These are phyloP conservation scores for Corymbia citriodora DNA, from an alignment of 441 rosid genomes.

Conservation along the genomic window DNA sequence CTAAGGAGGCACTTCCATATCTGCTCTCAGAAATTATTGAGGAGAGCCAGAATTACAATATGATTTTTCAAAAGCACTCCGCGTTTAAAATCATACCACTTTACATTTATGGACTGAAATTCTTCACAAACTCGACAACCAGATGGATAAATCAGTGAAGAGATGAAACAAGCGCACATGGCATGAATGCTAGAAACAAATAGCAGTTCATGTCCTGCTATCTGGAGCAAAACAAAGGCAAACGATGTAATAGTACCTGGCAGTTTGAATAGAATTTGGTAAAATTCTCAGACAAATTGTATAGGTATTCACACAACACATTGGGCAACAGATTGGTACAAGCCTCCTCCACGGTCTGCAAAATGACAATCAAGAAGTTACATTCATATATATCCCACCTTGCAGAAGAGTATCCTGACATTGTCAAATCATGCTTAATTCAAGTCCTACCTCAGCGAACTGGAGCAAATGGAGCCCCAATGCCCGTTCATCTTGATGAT, in stretches of 20 bases:
- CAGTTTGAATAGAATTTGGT: slow-evolving; percentile 63
- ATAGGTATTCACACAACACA: slow-evolving; percentile 72
- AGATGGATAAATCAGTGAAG: neutral
- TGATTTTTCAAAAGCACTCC: neutral
- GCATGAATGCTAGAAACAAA: neutral
- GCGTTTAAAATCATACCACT: neutral
- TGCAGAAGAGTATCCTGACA: neutral
- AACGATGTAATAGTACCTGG: slow-evolving; percentile 38
- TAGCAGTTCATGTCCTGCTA: neutral
- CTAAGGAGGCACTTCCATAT: neutral
- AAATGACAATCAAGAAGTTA: neutral
- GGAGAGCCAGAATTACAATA: neutral
- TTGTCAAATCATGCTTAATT: neutral
- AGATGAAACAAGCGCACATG: neutral
- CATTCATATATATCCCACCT: neutral
- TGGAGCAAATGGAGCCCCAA: slow-evolving; percentile 73
- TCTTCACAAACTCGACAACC: neutral
- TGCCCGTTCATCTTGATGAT: slow-evolving; percentile 56
- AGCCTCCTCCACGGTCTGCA: slow-evolving; percentile 78
- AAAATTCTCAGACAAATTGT: slow-evolving; percentile 56
- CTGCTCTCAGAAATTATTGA: neutral
- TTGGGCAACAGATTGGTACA: slow-evolving; percentile 59
- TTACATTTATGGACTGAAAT: neutral
- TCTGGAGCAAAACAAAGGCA: neutral
- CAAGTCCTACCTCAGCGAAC: slow-evolving; percentile 56